Conservation (phyloP, 805 yeast genomes). For the Ogataea philodendri region DNA sequence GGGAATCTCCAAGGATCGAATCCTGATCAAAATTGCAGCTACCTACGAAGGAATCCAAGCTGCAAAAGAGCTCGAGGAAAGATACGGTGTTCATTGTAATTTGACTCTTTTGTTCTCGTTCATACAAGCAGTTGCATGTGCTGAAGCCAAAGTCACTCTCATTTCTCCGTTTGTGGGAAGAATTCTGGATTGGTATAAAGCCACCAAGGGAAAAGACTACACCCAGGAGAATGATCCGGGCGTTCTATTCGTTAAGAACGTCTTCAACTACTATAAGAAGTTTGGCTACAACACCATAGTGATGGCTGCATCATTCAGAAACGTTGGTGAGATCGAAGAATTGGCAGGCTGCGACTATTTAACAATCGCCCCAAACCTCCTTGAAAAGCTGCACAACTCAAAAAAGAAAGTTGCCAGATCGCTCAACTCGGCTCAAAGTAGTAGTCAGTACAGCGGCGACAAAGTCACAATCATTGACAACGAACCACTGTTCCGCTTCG, state of each 20-base stretch:
- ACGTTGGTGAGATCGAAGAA: constrained; percentile 88
- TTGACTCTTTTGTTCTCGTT: constrained; percentile 92
- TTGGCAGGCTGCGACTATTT: constrained; percentile 96
- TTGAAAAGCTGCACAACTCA: constrained; percentile 81
- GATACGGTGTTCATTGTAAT: constrained; percentile 90
- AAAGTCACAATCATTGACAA: constrained; percentile 79
- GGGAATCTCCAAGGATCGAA: constrained; percentile 86
- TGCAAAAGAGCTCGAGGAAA: constrained; percentile 87
- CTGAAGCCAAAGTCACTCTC: constrained; percentile 93
- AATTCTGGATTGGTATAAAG: constrained; percentile 97
- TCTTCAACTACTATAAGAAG: constrained; percentile 97
- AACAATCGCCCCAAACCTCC: constrained; percentile 88
- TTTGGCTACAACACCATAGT: constrained; percentile 94
- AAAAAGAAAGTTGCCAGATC: constrained; percentile 71
- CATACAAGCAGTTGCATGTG: constrained; percentile 98
- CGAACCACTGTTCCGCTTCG: constrained; percentile 86
- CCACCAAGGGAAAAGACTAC: constrained; percentile 83
- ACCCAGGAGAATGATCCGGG: constrained; percentile 87
- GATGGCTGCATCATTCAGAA: constrained; percentile 99
- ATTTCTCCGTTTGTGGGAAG: constrained; percentile 99
- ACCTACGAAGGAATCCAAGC: constrained; percentile 99
- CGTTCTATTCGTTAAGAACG: constrained; percentile 80
- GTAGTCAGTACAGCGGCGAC: constrained; percentile 50
- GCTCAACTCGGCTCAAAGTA: constrained; percentile 60
- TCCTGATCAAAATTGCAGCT: constrained; percentile 93